Conservation (phyloP, 805 yeast species). For the Komagataella ulmi region DNA sequence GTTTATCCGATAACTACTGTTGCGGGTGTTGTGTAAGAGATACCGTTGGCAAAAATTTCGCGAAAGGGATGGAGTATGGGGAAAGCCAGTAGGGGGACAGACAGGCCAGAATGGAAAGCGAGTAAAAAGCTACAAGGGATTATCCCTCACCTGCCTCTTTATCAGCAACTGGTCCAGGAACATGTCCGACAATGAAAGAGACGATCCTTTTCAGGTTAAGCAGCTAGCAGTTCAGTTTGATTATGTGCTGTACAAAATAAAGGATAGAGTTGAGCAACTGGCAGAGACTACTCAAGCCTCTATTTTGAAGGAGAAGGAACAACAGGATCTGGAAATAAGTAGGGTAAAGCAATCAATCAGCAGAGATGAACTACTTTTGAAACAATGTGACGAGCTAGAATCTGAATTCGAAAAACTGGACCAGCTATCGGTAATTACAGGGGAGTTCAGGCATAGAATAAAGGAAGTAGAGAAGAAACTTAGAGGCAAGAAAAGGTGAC, state of each 20-base stretch:
- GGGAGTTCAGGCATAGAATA: slow-evolving; percentile 15
- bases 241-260: slow-evolving; percentile 47
- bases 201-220: slow-evolving; percentile 53
- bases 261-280: slow-evolving; percentile 32
- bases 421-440: slow-evolving; percentile 12
- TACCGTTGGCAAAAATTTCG: not conserved
- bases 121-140: not conserved
- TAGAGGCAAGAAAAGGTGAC: not conserved
- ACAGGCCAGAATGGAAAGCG: not conserved
- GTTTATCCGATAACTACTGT: not conserved
- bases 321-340: slow-evolving; percentile 11
- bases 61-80: not conserved
- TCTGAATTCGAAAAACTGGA: slow-evolving; percentile 19
- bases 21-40: not conserved
- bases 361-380: slow-evolving; percentile 7
- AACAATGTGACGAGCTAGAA: slow-evolving; percentile 13
- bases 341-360: slow-evolving; percentile 9
- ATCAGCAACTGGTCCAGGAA: not conserved
- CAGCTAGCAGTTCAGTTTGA: slow-evolving; percentile 51
- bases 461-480: slow-evolving; percentile 7
- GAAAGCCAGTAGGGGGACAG: not conserved
- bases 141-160: not conserved
- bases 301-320: slow-evolving; percentile 11
- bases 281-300: slow-evolving; percentile 14
- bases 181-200: slow-evolving; percentile 14